phyloP scores from a whole-genome alignment of 805 yeast genomes.

The Dipodascus geniculatus region DNA sequence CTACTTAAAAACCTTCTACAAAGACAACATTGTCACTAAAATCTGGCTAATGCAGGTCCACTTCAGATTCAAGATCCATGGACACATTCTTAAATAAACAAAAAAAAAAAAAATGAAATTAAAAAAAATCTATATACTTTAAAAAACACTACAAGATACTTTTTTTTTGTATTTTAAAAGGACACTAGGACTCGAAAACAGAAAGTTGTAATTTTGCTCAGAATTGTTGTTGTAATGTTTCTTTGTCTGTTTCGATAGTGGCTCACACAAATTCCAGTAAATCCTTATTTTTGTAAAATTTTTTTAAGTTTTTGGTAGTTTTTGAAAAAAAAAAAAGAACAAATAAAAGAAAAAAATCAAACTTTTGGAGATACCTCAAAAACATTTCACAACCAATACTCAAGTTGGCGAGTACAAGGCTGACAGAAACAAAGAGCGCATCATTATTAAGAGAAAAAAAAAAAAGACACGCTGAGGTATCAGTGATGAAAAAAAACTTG shows the following conservation, averaged over 20 bases:
- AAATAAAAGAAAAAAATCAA: neutral
- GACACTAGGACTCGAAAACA: neutral
- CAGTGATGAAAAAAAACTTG: neutral
- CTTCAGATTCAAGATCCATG: no score
- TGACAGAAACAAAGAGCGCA: neutral
- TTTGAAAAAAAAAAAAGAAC: neutral
- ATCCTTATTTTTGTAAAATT: neutral
- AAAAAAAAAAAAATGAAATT: no score
- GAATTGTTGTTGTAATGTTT: neutral
- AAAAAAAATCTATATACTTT: neutral
- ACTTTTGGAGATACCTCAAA: neutral
- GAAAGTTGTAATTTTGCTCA: neutral
- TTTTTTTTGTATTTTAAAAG: neutral
- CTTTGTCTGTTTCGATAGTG: neutral
- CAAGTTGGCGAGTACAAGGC: neutral
- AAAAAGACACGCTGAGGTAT: neutral
- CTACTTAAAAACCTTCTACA: no score
- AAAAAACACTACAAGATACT: neutral
- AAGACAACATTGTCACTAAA: no score
- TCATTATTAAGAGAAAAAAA: neutral
- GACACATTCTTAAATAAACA: no score
- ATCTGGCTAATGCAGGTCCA: no score
- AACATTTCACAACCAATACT: neutral
- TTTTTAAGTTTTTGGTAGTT: neutral
- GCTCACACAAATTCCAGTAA: neutral